phyloP scores from a whole-genome alignment of 2,329 filamentous ascomycete genomes.

The Saccharata proteae region DNA sequence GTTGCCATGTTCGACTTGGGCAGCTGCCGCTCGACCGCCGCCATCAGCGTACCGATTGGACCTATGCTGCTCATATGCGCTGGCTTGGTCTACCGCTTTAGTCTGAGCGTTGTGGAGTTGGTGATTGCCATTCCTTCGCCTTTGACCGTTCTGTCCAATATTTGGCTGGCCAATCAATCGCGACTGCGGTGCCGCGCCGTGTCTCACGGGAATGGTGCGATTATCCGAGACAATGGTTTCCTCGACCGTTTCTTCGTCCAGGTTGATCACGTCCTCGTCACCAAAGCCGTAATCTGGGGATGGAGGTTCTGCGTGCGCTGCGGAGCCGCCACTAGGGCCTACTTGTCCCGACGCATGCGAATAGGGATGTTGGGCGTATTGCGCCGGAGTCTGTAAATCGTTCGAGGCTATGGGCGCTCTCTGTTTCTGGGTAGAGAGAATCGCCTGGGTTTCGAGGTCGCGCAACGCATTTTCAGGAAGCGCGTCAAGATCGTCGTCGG shows the following conservation, averaged over 20 bases:
- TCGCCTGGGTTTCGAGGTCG: slow-evolving; percentile 32
- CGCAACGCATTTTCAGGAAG: slow-evolving; percentile 33
- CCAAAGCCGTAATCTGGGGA: slow-evolving; percentile 6
- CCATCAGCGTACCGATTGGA: too few species aligned
- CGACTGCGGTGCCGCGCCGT: too few species aligned
- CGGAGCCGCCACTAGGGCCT: not conserved
- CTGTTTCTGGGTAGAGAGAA: slow-evolving; percentile 28
- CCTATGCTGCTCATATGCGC: too few species aligned
- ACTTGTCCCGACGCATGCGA: not conserved
- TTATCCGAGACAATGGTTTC: too few species aligned
- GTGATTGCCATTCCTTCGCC: too few species aligned
- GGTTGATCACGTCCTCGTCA: slow-evolving; percentile 10
- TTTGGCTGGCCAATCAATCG: too few species aligned
- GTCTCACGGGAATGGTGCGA: too few species aligned
- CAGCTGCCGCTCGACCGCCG: too few species aligned
- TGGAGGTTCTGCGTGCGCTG: slow-evolving; percentile 1
- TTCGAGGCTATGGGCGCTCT: not conserved
- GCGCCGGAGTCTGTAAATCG: not conserved
- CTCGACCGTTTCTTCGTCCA: slow-evolving; percentile 6
- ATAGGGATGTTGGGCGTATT: not conserved
- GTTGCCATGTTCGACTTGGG: too few species aligned
- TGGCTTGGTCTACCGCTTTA: too few species aligned
- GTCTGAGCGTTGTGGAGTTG: too few species aligned
- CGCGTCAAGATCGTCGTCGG: slow-evolving; percentile 33
- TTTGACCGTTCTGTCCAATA: too few species aligned